Conservation (phyloP, 2,329 filamentous ascomycete genomes). For the Nemania sp. region DNA sequence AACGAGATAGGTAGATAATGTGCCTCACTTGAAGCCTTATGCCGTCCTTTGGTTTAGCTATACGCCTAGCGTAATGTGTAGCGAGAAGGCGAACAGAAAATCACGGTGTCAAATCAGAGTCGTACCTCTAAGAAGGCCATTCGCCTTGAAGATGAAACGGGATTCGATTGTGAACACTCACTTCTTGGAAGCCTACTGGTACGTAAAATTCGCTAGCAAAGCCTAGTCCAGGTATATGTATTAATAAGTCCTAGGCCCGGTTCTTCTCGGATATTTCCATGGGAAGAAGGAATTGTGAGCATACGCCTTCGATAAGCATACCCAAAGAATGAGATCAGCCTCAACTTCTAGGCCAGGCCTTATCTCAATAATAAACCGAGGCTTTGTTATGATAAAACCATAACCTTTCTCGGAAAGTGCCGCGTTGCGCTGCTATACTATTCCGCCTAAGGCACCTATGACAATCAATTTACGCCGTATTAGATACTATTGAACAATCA, state of each 20-base stretch:
- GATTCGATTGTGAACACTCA: background rate
- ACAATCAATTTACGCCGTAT: background rate
- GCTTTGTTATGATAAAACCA: background rate
- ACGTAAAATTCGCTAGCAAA: background rate
- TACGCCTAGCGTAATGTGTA: background rate
- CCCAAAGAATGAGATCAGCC: background rate
- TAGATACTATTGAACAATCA: background rate
- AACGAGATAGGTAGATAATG: slow-evolving; percentile 4
- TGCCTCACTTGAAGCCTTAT: slow-evolving; percentile 5
- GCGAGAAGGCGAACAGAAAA: background rate
- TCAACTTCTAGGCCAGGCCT: background rate
- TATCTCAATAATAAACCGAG: slow-evolving; percentile 20
- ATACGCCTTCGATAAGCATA: background rate
- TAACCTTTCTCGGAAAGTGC: slow-evolving; percentile 1
- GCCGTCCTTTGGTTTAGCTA: background rate
- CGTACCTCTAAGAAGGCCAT: background rate
- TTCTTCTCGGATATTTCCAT: background rate
- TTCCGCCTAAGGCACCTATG: background rate
- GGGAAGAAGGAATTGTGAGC: background rate
- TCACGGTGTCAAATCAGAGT: background rate
- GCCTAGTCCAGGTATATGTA: background rate
- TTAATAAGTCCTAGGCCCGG: background rate
- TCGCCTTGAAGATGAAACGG: background rate
- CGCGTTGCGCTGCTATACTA: background rate
- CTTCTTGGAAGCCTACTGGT: background rate